Percentiles rank a stretch among this genome's conserved stretches.
Conservation (phyloP, 1,284 basidiomycete species). For the Psilocybe mexicana region DNA sequence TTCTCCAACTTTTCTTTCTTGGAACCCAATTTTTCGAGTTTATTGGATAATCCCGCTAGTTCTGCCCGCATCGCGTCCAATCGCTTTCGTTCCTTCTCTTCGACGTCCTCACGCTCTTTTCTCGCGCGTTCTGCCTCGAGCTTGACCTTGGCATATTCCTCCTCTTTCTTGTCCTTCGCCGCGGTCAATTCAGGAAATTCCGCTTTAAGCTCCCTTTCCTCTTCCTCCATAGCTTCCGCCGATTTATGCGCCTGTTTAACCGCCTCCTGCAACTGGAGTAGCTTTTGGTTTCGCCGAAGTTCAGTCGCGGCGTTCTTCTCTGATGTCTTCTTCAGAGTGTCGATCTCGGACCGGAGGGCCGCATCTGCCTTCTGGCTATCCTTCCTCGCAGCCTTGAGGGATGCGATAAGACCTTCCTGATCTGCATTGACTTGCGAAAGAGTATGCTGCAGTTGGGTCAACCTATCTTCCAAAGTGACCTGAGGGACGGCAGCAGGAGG, state of each 20-base stretch:
- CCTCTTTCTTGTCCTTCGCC: slow-evolving; percentile 44
- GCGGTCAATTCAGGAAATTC: slow-evolving; percentile 49
- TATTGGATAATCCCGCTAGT: slow-evolving; percentile 44
- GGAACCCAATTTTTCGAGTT: slow-evolving; percentile 51
- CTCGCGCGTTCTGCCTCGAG: slow-evolving; percentile 18
- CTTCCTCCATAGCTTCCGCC: slow-evolving; percentile 55
- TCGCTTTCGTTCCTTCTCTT: slow-evolving; percentile 57
- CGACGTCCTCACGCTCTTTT: slow-evolving; percentile 52
- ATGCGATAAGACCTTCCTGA: slow-evolving; percentile 55
- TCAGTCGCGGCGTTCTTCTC: slow-evolving; percentile 70
- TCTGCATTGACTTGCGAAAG: slow-evolving; percentile 58
- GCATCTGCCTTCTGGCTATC: slow-evolving; percentile 77
- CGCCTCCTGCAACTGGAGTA: slow-evolving; percentile 75
- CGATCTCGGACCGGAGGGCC: slow-evolving; percentile 72
- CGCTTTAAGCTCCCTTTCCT: slow-evolving; percentile 50
- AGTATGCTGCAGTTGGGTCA: slow-evolving; percentile 58
- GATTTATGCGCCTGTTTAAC: slow-evolving; percentile 66
- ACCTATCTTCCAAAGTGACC: slow-evolving; percentile 53
- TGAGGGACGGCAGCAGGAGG: slow-evolving; percentile 26
- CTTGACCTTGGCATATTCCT: slow-evolving; percentile 41
- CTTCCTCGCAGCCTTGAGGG: slow-evolving; percentile 67
- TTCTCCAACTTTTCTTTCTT: slow-evolving; percentile 58
- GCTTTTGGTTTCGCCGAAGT: slow-evolving; percentile 69
- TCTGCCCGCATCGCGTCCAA: slow-evolving; percentile 55
- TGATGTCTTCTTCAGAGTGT: slow-evolving; percentile 67